Conservation (phyloP, 75 land plant species). For the Azolla pinnata region DNA sequence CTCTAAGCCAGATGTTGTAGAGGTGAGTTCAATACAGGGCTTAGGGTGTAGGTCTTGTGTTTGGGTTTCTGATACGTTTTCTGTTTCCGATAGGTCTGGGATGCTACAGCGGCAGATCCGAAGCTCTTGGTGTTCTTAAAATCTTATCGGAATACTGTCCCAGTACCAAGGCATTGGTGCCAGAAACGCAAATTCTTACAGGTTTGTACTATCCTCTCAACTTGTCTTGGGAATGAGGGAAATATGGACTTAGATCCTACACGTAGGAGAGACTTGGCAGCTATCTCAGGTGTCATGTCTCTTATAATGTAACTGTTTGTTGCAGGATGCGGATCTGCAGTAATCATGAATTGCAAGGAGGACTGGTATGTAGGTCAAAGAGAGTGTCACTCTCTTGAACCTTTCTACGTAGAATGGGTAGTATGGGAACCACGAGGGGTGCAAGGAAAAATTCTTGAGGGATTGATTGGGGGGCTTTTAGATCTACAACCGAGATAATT, state of each 20-base stretch:
- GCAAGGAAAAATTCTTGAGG: not conserved
- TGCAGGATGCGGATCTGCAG: conserved; percentile 68
- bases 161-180: conserved; percentile 99
- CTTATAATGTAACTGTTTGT: conserved; percentile 85
- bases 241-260: not conserved
- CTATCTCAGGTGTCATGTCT: conserved; percentile 65
- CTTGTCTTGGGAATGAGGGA: not conserved
- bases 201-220: conserved; percentile 42
- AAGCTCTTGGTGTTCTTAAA: conserved; percentile 86
- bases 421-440: not conserved
- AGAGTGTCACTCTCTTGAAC: conserved; percentile 17
- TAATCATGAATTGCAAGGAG: conserved; percentile 56
- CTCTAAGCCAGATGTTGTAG: conserved; percentile 93
- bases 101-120: conserved; percentile 97
- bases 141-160: conserved; percentile 92
- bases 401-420: not conserved
- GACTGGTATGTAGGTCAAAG: conserved; percentile 62
- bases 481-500: no score
- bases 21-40: conserved; percentile 31
- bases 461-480: no score
- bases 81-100: conserved; percentile 69
- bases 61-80: conserved; percentile 2
- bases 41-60: not conserved
- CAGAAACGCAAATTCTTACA: conserved; percentile 96
- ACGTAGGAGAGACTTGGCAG: conserved; percentile 51